Evolutionary conservation across 23 red algal genomes (phyloP), one percentile per base, ranked within the genome.

Genomic region (Gracilaria vermiculophylla): DNA sequence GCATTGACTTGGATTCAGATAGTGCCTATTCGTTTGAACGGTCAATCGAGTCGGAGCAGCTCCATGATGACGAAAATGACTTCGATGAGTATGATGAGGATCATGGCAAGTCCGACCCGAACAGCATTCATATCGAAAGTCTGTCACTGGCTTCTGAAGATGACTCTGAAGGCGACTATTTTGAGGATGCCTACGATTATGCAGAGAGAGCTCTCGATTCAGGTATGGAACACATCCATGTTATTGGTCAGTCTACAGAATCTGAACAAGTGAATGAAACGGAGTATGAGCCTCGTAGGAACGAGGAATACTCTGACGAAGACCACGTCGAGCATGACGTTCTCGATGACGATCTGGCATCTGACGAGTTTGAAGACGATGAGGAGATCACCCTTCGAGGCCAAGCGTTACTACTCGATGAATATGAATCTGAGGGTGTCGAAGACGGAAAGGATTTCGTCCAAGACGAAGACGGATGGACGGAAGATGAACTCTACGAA

Each of bases 401-500:
- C 20, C 67, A 73, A 25, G 67, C 67, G 23, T 20, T 73, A 47
- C 40, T 73, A 5, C 67, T 73, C 20, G 67, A 36, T 8, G 67
- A 73, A 1, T 42, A 9, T 27, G 67, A 48, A 48, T 73, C 67
- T 45, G 58, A 64, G 2, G 3, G 21, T 23, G 28, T 13, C 35
- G 58, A 64, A 35, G 12, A 5, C 14, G 32, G 17, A 6, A 21
- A 23, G 39, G 9, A 13, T 45, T n/a, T 20, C 19, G n/a, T 23
- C 9, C 37, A 73, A 48, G 42, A 9, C 10, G 19, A 73, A 42
- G 21, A 73, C 0, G 42, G n/a, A 19, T 73, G 37, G 67, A 24
- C 40, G 6, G 67, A 73, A 73, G 67, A 73, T 48, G 67, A 73
- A 48, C 67, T 73, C 19, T 73, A 48, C 25, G 67, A 73, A 29